Evolutionary conservation across 306 rosid species (phyloP).

Genomic region (Potentilla sterilis): DNA sequence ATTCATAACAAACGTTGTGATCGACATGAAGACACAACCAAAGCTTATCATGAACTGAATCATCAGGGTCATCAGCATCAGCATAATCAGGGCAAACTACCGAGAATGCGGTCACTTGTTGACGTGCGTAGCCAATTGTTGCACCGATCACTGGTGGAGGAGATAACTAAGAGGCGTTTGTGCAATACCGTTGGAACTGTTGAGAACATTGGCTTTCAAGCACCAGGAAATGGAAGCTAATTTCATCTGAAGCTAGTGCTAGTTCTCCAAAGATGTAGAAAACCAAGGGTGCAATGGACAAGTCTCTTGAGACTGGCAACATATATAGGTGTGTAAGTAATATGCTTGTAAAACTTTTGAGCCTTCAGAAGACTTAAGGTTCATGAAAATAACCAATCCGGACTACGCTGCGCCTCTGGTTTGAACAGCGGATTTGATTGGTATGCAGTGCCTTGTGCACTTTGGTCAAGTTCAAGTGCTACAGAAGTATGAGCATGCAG

Average conservation of each 20-base stretch:
- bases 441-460: neutral
- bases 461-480: neutral
- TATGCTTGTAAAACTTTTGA: neutral
- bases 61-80: constrained; percentile 7
- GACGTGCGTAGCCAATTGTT: constrained; percentile 53
- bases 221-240: constrained; percentile 20
- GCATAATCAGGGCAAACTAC: constrained; percentile 21
- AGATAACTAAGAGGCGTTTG: constrained; percentile 54
- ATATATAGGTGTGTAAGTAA: neutral
- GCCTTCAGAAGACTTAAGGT: neutral
- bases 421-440: neutral
- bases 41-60: constrained; percentile 13
- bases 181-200: constrained; percentile 61
- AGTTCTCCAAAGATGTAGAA: neutral
- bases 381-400: constrained; percentile 4
- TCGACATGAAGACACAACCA: constrained; percentile 8
- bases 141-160: constrained; percentile 55
- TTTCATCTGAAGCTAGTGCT: neutral
- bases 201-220: constrained; percentile 64
- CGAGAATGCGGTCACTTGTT: constrained; percentile 38
- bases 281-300: neutral
- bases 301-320: neutral
- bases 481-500: neutral
- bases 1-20: constrained; percentile 17
- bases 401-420: neutral